Conservation (phyloP, 148 eudicot species). For the Persicaria maculosa region DNA sequence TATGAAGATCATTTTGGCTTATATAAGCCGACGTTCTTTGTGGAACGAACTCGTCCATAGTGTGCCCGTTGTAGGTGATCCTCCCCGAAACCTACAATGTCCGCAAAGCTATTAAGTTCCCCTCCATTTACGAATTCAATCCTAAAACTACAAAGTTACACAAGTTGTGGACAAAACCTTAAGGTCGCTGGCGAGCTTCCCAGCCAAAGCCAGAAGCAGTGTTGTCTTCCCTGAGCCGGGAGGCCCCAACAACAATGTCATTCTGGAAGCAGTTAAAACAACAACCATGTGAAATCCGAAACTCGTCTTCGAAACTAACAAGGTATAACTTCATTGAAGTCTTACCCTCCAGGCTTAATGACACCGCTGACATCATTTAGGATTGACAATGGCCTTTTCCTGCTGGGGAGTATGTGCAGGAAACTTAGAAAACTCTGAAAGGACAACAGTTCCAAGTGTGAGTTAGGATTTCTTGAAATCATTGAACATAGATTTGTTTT, state of each 20-base stretch:
- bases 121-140: not conserved
- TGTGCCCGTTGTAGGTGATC: conserved; percentile 49
- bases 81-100: conserved; percentile 29
- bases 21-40: conserved; percentile 50
- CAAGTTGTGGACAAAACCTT: conserved; percentile 25
- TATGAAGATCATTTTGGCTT: conserved; percentile 53
- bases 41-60: conserved; percentile 46
- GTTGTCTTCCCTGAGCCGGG: conserved; percentile 91
- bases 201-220: conserved; percentile 71
- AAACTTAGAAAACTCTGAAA: conserved; percentile 49
- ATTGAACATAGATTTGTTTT: too few relatives aligned
- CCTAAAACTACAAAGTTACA: not conserved
- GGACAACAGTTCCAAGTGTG: not conserved
- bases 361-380: conserved; percentile 77
- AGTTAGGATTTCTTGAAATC: too few relatives aligned
- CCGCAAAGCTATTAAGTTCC: not conserved
- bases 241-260: conserved; percentile 82
- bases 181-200: conserved; percentile 56
- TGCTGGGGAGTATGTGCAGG: conserved; percentile 62
- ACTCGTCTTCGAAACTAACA: not conserved
- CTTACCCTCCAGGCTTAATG: conserved; percentile 86
- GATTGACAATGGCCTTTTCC: conserved; percentile 56
- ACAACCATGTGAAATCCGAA: not conserved
- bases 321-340: not conserved
- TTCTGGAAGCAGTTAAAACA: conserved; percentile 25